Evolutionary conservation across 257 asterid species (phyloP), one percentile per base, ranked within the genome.

Genomic region (Solanum pinnatisectum): DNA sequence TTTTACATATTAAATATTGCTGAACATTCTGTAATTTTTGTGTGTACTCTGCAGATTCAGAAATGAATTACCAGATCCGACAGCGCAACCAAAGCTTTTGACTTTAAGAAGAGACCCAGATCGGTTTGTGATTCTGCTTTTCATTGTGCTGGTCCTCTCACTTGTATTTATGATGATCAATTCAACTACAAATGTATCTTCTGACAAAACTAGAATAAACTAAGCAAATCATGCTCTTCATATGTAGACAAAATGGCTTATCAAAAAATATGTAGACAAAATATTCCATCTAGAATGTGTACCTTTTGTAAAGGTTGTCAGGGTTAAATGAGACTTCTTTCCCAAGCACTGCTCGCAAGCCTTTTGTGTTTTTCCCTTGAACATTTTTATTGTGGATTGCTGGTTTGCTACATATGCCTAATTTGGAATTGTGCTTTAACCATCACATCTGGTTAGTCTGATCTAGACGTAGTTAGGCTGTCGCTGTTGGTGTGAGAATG

Each of bases 61-160:
- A 67, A 97, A 97, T 87, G 99, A 97, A 94, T 91, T 97, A 79
- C 99, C 99, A 40, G 99, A 97, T 91, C 98, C 97, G 78, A 95
- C 99, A 59, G 99, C 99, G 49, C 98, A 97, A 92, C 93, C 94
- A 89, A 97, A 97, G 96, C 99, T 97, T 83, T 86, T 95, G 91
- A 85, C 94, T 36, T 89, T 93, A 83, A 93, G 92, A 86, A 93
- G 95, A 90, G 99, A 97, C 89, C 95, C 93, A 78, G 99, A 96
- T 89, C 90, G 99, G 99, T 96, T 91, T 73, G 92, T 70, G 87
- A 52, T 65, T 65, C 74, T 65, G 16, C 59, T 35, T 49, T 81
- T 76, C 20, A 35, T 76, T 84, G 10, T 70, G 32, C 56, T 71
- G n/a, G 27, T 44, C 68, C 33, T 36, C 36, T 23, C 70, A 12